A percentile compares a stretch with the other conserved stretches of the same genome.
These are phyloP conservation scores for Schwanniomyces pseudopolymorphus DNA, from an alignment of 805 yeast species.

Conservation along the genomic window DNA sequence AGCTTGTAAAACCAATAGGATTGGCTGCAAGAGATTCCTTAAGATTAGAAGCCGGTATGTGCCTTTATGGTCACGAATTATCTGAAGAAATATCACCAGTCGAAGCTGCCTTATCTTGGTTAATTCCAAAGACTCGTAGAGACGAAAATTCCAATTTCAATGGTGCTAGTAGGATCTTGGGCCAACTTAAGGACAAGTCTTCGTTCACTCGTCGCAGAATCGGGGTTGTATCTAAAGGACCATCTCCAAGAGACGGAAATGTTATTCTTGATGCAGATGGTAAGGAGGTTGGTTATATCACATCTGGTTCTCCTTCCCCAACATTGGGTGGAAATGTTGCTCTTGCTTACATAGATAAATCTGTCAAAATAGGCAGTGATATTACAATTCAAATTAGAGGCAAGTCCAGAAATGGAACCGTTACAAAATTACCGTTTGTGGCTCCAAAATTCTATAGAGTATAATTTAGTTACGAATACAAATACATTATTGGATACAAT, in stretches of 20 bases:
- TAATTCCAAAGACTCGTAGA: constrained; percentile 80
- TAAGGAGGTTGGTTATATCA: constrained; percentile 53
- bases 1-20: constrained; percentile 79
- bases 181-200: constrained; percentile 67
- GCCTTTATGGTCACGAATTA: constrained; percentile 92
- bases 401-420: constrained; percentile 69
- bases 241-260: constrained; percentile 86
- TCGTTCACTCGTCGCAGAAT: constrained; percentile 59
- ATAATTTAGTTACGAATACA: constrained; percentile 4
- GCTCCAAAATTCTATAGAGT: constrained; percentile 67
- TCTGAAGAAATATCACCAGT: constrained; percentile 79
- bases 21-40: constrained; percentile 97
- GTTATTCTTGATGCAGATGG: constrained; percentile 59
- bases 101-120: constrained; percentile 88
- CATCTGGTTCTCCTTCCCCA: constrained; percentile 63
- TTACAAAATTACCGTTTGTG: constrained; percentile 86
- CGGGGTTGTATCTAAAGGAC: constrained; percentile 77
- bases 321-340: constrained; percentile 77
- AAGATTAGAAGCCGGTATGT: constrained; percentile 97
- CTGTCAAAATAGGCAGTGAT: constrained; percentile 70
- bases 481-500: not conserved
- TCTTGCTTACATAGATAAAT: constrained; percentile 81
- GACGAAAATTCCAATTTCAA: constrained; percentile 54
- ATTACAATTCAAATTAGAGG: constrained; percentile 80
- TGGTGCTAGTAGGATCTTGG: constrained; percentile 69